Conservation (phyloP, 2,329 filamentous ascomycete genomes). For the Neophaeococcomyces aloes region DNA sequence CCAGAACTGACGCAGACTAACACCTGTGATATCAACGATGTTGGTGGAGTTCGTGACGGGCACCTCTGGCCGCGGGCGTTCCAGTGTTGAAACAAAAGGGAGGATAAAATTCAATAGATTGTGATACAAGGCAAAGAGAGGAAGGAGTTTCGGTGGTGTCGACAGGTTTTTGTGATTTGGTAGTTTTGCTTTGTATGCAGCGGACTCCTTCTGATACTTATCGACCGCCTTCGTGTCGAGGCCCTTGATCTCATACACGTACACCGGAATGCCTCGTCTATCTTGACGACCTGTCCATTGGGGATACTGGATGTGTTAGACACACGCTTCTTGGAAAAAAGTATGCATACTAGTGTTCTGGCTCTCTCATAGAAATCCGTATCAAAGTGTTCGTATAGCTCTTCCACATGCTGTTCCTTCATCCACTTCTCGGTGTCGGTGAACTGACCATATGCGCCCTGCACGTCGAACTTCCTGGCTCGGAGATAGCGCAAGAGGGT, state of each 20-base stretch:
- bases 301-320: slow-evolving; percentile 32
- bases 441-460: slow-evolving; percentile 74
- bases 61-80: slow-evolving; percentile 63
- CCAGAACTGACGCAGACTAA: slow-evolving; percentile 91
- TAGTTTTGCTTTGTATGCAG: slow-evolving; percentile 24
- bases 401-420: slow-evolving; percentile 63
- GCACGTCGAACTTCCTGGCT: slow-evolving; percentile 67
- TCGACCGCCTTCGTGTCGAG: slow-evolving; percentile 73
- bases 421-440: slow-evolving; percentile 83
- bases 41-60: slow-evolving; percentile 89
- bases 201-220: slow-evolving; percentile 59
- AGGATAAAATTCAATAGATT: slow-evolving; percentile 79
- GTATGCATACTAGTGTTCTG: slow-evolving; percentile 48
- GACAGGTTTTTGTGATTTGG: slow-evolving; percentile 46
- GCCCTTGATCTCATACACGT: slow-evolving; percentile 76
- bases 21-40: slow-evolving; percentile 83
- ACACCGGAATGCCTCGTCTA: slow-evolving; percentile 81
- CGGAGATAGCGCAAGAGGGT: slow-evolving; percentile 62
- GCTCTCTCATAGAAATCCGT: slow-evolving; percentile 73
- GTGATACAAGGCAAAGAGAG: slow-evolving; percentile 87
- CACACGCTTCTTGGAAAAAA: not conserved
- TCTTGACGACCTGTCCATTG: slow-evolving; percentile 92
- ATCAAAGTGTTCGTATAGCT: slow-evolving; percentile 78
- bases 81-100: slow-evolving; percentile 70
- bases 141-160: slow-evolving; percentile 62